These are phyloP conservation scores for Leptomonas seymouri DNA, from an alignment of 208 protist genomes.

Conservation along the genomic window DNA sequence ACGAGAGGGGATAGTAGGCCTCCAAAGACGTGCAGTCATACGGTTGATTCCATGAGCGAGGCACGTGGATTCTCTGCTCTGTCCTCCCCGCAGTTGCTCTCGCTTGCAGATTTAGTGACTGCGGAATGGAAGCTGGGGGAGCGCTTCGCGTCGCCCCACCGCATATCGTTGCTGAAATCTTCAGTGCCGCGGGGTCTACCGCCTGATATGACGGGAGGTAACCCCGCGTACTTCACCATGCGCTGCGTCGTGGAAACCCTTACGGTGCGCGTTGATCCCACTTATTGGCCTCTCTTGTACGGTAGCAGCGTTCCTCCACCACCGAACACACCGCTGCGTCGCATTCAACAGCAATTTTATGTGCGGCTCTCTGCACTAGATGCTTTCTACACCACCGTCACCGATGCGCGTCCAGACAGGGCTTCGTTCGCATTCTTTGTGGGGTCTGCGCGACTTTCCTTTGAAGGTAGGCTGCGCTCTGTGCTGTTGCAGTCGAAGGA, in stretches of 20 bases:
- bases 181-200: conserved; percentile 14
- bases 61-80: neutral
- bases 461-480: conserved; percentile 53
- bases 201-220: conserved; percentile 6
- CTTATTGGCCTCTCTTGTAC: conserved; percentile 28
- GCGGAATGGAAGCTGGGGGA: conserved; percentile 31
- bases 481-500: conserved; percentile 54
- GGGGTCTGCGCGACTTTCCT: conserved; percentile 33
- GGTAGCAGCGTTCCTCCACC: conserved; percentile 26
- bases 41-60: neutral
- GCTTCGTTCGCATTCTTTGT: conserved; percentile 53
- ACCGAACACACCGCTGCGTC: conserved; percentile 26
- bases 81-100: neutral
- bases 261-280: conserved; percentile 14
- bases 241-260: conserved; percentile 3
- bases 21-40: neutral
- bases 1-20: neutral
- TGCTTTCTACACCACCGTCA: conserved; percentile 27
- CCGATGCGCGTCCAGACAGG: conserved; percentile 26
- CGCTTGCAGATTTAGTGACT: conserved; percentile 16
- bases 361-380: conserved; percentile 14
- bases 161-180: conserved; percentile 5
- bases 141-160: conserved; percentile 12
- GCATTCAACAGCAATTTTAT: conserved; percentile 15
- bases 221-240: conserved; percentile 26